A percentile compares a stretch with the other conserved stretches of the same genome.
Conservation (phyloP, 1,139 yeast genomes). For the Chernovozyma sophiae-reginae region DNA sequence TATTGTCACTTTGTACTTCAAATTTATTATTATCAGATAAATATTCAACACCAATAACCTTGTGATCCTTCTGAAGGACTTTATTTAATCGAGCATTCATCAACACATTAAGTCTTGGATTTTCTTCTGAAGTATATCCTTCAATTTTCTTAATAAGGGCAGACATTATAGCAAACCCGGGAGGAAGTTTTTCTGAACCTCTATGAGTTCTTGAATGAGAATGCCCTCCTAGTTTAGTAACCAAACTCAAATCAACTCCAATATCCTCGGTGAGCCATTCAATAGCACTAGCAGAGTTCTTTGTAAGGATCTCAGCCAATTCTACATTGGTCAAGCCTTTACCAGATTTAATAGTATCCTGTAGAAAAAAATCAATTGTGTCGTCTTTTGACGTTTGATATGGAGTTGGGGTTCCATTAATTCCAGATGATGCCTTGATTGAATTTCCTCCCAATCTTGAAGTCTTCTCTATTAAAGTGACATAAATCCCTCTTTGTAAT, state of each 20-base stretch:
- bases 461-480: conserved; percentile 29
- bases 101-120: conserved; percentile 17
- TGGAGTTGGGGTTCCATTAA: conserved; percentile 34
- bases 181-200: conserved; percentile 29
- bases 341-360: conserved; percentile 32
- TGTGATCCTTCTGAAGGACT: conserved; percentile 13
- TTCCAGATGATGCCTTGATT: conserved; percentile 38
- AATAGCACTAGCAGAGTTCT: conserved; percentile 26
- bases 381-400: conserved; percentile 22
- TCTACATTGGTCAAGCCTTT: conserved; percentile 21
- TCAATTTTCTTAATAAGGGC: conserved; percentile 20
- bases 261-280: conserved; percentile 24
- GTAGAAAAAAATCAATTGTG: conserved; percentile 18
- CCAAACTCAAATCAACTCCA: conserved; percentile 25
- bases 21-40: conserved; percentile 6
- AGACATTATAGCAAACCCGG: conserved; percentile 34
- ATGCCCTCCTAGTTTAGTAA: conserved; percentile 35
- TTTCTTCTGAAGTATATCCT: conserved; percentile 9
- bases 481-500: conserved; percentile 21
- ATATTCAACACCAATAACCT: conserved; percentile 23
- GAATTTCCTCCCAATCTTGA: conserved; percentile 34
- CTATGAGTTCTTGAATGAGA: conserved; percentile 35
- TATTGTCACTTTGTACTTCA: conserved; percentile 7
- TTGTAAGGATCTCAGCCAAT: conserved; percentile 24
- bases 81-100: conserved; percentile 18